Conservation (phyloP, 805 yeast species). For the Blastobotrys attinorum region DNA sequence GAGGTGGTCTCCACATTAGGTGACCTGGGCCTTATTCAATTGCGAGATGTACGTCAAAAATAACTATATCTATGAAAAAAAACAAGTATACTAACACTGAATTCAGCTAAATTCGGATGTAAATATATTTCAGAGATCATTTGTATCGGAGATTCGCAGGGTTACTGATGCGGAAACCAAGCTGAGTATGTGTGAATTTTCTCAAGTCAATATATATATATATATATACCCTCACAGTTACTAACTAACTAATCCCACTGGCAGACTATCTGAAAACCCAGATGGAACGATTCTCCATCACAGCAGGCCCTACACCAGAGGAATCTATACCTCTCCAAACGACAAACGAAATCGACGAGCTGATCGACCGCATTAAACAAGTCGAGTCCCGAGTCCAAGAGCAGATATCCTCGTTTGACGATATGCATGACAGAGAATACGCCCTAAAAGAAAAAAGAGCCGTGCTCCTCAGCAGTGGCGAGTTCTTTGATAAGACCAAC, state of each 20-base stretch:
- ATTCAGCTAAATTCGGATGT: slow-evolving; percentile 56
- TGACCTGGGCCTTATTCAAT: slow-evolving; percentile 73
- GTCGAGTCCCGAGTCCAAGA: slow-evolving; percentile 67
- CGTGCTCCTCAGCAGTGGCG: slow-evolving; percentile 43
- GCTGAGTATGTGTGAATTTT: slow-evolving; percentile 28
- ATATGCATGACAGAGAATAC: slow-evolving; percentile 52
- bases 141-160: slow-evolving; percentile 76
- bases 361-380: slow-evolving; percentile 50
- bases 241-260: neutral
- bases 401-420: slow-evolving; percentile 57
- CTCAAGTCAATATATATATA: too few relatives aligned
- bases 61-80: too few relatives aligned
- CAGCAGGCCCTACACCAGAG: slow-evolving; percentile 23
- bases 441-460: slow-evolving; percentile 64
- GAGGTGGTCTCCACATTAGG: slow-evolving; percentile 80
- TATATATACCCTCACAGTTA: neutral
- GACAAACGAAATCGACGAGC: slow-evolving; percentile 63
- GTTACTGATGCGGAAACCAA: slow-evolving; percentile 82
- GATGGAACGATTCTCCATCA: slow-evolving; percentile 22
- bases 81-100: neutral
- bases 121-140: slow-evolving; percentile 78
- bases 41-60: slow-evolving; percentile 47
- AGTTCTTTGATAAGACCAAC: slow-evolving; percentile 37
- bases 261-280: slow-evolving; percentile 25
- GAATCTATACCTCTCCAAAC: slow-evolving; percentile 19